Evolutionary conservation across 2,329 filamentous ascomycete genomes (phyloP), one percentile per base, ranked within the genome.

Genomic region (Diaporthe ilicicola): DNA sequence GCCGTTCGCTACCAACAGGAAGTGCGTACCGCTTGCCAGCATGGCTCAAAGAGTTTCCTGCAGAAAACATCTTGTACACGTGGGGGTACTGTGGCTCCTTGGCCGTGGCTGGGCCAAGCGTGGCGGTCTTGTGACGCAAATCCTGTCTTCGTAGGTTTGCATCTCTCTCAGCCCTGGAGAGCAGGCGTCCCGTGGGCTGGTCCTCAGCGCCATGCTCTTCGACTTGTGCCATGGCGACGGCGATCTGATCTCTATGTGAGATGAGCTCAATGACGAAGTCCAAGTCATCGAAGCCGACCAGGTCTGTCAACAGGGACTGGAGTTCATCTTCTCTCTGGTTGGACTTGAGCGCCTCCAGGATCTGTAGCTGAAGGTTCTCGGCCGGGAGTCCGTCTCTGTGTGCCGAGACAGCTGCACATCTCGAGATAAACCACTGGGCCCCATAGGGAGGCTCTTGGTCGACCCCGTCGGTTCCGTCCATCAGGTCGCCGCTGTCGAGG

Each of bases 261-360:
- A 98, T 92, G n/a, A 98, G 84, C 73, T 98, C 94, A 73, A 95
- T 95, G 67, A 98, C 92, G 76, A 99, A 91, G 74, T 99, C 95
- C 22, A 99, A 85, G 77, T 98, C 94, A 76, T 96, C 94, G 77
- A 95, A 98, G 0, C 97, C 96, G 72, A 99, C 86, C 53, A 98
- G 89, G 76, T 99, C 96, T 0, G 93, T 94, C 44, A 99, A 86
- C 50, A 92, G 90, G 78, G 94, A 95, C 80, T 98, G 95, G n/a
- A 98, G 84, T 80, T 97, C 94, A 70, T 97, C 93, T 70, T 97
- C 93, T 39, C 89, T 86, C 54, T 80, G 83, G n/a, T 84, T 82
- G 5, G 94, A 93, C 9, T 87, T 87, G 44, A 99, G 81, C 3
- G 95, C 86, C 6, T 93, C 92, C 48, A 90, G 82, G 44, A 98